Evolutionary conservation across 2,329 filamentous ascomycete species (phyloP), one percentile per base, ranked within the genome.

Genomic region (Metarhizium album): DNA sequence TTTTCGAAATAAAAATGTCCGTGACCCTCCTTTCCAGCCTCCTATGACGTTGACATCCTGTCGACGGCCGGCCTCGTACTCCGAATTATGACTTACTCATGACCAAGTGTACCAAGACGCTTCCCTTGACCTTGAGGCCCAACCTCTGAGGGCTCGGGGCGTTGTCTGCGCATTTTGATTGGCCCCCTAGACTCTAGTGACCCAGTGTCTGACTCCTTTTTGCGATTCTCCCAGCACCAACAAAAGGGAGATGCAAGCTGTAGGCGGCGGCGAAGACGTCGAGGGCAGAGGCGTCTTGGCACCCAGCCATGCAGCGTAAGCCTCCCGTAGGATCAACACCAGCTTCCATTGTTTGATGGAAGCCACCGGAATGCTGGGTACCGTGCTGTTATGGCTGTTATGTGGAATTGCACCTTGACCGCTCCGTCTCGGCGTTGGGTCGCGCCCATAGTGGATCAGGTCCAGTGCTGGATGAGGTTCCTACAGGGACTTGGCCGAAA

Each of bases 371-470:
- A 51, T 49, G 52, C 38, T 42, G 48, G 18, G 46, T 49, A 37
- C 49, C 49, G 52, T 45, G 43, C 45, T 49, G 52, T 49, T 31
- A 45, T 50, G 45, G n/a, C n/a, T n/a, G 23, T n/a, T n/a, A n/a
- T n/a, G n/a, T n/a, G 38, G 35, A 48, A 48, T 45, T 50, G 20
- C 16, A 24, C 22, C 48, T 31, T 29, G 23, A 43, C n/a, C n/a
- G n/a, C n/a, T n/a, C n/a, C n/a, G 45, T 40, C 37, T 50, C 13
- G 46, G 47, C 45, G 35, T 9, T 42, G 43, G 43, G 40, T 45
- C 14, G 33, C 23, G 33, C 22, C 22, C 18, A 33, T 16, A 24
- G 42, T 48, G 49, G 46, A 52, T n/a, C n/a, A n/a, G n/a, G n/a
- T n/a, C n/a, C n/a, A n/a, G n/a, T n/a, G n/a, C 27, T 50, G 38